phyloP scores from a whole-genome alignment of 495 filamentous ascomycete species.

The Lentithecium fluviatile region DNA sequence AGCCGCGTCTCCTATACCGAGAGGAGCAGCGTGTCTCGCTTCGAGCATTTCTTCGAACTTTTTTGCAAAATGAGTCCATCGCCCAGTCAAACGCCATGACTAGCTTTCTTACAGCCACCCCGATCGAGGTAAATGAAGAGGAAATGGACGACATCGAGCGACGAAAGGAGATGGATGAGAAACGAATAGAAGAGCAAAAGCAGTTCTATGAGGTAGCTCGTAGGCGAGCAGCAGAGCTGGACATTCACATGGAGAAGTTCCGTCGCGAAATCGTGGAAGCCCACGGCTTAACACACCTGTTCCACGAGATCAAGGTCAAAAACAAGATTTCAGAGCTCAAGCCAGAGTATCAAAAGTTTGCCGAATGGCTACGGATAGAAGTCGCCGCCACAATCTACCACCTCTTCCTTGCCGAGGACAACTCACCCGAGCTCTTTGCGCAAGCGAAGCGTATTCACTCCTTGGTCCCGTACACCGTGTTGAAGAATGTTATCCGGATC shows the following conservation, averaged over 20 bases:
- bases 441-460: constrained; percentile 92
- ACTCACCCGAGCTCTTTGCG: constrained; percentile 91
- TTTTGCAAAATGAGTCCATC: constrained; percentile 80
- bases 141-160: constrained; percentile 75
- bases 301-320: constrained; percentile 88
- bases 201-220: constrained; percentile 93
- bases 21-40: constrained; percentile 92
- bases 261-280: constrained; percentile 70
- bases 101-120: constrained; percentile 72
- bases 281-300: constrained; percentile 91
- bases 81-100: constrained; percentile 75
- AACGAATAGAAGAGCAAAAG: constrained; percentile 86
- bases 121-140: constrained; percentile 72
- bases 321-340: constrained; percentile 80
- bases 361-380: constrained; percentile 97
- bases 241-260: constrained; percentile 95
- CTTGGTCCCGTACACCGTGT: constrained; percentile 81
- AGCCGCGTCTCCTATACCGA: constrained; percentile 61
- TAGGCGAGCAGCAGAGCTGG: constrained; percentile 83
- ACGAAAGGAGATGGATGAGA: constrained; percentile 80
- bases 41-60: constrained; percentile 79
- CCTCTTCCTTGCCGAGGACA: constrained; percentile 95
- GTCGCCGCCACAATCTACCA: constrained; percentile 96
- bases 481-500: constrained; percentile 96
- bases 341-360: constrained; percentile 95